Evolutionary conservation across 2,329 filamentous ascomycete species (phyloP), one percentile per base, ranked within the genome.

Genomic region (Drechslerella stenobrocha): DNA sequence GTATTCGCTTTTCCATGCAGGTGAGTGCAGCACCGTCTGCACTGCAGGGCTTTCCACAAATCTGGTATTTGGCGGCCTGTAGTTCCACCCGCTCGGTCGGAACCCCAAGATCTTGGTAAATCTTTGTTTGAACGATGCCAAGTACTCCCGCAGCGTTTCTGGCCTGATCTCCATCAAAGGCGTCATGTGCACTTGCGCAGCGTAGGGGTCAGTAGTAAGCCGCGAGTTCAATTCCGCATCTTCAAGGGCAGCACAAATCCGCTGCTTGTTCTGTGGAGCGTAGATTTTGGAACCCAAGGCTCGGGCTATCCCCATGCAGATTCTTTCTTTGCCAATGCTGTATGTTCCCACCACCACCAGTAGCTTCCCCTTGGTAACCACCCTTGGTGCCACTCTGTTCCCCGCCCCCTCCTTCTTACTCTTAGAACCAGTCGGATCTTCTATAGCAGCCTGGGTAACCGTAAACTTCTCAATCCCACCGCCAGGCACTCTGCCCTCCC

Each of bases 161-260:
- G 90, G 86, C 23, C 90, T 86, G 71, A 98, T 90, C 76, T 97
- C 92, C 81, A 93, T 93, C 7, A 98, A 81, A 73, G 88, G 90
- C 73, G 96, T 95, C 91, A 98, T 96, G 77, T 98, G 93, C 0
- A 98, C 90, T 76, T 97, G 92, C 0, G 93, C 93, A 73, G 89
- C 88, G 20, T 82, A 79, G 0, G 93, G 90, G 74, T 96, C 80
- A 5, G 81, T 81, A 0, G 93, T 98, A 73, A 98, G 82, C 2
- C 90, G 82, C 0, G 83, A 81, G 23, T 85, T 80, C 2, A 98
- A 82, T 74, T 96, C 91, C 0, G 87, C 81, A 74, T 97, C 92
- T 74, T 90, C 90, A 0, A 98, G 82, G 70, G 90, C 90, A 20
- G 83, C 81, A 77, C 90, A 91, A 23, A 97, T 89, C 70, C 86